These are phyloP conservation scores for Picea glauca DNA, from an alignment of 75 land plant species.

Conservation along the genomic window DNA sequence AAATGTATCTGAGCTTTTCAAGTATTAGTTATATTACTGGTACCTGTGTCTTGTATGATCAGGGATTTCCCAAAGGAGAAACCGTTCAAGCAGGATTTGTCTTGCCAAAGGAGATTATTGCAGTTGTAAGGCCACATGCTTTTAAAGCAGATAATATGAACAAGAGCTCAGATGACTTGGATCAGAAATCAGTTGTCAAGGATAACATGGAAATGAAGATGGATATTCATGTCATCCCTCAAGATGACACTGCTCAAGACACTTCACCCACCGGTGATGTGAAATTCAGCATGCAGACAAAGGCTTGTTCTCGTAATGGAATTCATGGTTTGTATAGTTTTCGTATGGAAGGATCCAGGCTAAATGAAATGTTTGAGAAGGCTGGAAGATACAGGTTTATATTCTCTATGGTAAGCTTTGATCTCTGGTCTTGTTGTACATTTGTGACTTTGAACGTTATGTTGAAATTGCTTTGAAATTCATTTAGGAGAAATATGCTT, in stretches of 20 bases:
- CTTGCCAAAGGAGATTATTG: slow-evolving; percentile 47
- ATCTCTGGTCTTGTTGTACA: not conserved
- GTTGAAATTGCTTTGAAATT: not conserved
- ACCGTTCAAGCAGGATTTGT: slow-evolving; percentile 34
- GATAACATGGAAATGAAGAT: slow-evolving; percentile 42
- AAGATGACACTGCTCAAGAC: slow-evolving; percentile 3
- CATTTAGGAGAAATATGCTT: not conserved
- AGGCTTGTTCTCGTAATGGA: slow-evolving; percentile 22
- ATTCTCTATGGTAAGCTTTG: slow-evolving; percentile 50
- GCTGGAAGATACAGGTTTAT: slow-evolving; percentile 47
- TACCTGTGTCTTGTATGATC: not conserved
- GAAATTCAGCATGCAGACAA: slow-evolving; percentile 1
- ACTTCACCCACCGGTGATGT: slow-evolving; percentile 8
- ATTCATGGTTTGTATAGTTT: slow-evolving; percentile 54
- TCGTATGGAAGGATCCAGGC: slow-evolving; percentile 17
- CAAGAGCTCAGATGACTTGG: slow-evolving; percentile 13
- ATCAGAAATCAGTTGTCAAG: slow-evolving; percentile 45
- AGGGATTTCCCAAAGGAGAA: slow-evolving; percentile 27
- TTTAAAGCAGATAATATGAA: slow-evolving; percentile 8
- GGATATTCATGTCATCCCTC: slow-evolving; percentile 22
- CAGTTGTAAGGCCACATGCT: slow-evolving; percentile 51
- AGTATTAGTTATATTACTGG: not conserved
- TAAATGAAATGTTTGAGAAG: slow-evolving; percentile 21
- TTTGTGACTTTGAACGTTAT: not conserved
- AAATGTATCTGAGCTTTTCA: not conserved